phyloP scores from a whole-genome alignment of 2,329 filamentous ascomycete genomes.

The Tolypocladium ovalisporum region DNA sequence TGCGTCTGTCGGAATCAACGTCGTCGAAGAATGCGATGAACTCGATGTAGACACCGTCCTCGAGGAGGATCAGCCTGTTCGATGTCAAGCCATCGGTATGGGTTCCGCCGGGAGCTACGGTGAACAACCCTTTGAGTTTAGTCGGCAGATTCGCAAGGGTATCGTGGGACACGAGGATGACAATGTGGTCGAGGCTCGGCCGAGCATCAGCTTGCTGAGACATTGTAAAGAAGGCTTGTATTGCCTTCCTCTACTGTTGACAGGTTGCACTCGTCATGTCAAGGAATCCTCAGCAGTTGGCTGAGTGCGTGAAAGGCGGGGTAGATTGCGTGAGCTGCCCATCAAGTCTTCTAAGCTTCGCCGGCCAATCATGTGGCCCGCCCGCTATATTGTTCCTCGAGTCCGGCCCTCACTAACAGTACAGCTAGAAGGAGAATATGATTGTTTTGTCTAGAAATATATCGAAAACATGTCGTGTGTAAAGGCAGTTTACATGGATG shows the following conservation, averaged over 20 bases:
- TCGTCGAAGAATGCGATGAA: conserved; percentile 49
- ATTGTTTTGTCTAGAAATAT: too few relatives aligned
- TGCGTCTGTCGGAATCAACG: conserved; percentile 24
- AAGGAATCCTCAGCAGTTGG: not conserved
- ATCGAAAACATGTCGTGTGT: too few relatives aligned
- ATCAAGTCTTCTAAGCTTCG: not conserved
- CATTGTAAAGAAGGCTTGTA: not conserved
- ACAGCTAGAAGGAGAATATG: too few relatives aligned
- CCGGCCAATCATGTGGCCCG: not conserved
- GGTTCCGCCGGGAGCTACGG: conserved; percentile 46
- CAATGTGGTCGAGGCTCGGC: conserved; percentile 48
- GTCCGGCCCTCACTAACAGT: too few relatives aligned
- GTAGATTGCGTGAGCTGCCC: not conserved
- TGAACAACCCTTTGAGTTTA: conserved; percentile 43
- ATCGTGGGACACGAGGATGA: conserved; percentile 47
- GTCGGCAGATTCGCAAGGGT: conserved; percentile 34
- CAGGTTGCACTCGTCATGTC: not conserved
- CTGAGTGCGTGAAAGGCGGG: not conserved
- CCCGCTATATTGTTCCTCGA: not conserved
- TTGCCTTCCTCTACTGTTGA: too few relatives aligned
- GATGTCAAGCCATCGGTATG: conserved; percentile 50
- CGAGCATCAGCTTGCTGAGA: conserved; percentile 3
- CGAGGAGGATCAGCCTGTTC: conserved; percentile 52
- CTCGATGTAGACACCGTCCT: conserved; percentile 56
- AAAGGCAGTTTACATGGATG: too few relatives aligned